Evolutionary conservation across 2,329 filamentous ascomycete species (phyloP).

Genomic region (Phaeophleospora eucalypticola): DNA sequence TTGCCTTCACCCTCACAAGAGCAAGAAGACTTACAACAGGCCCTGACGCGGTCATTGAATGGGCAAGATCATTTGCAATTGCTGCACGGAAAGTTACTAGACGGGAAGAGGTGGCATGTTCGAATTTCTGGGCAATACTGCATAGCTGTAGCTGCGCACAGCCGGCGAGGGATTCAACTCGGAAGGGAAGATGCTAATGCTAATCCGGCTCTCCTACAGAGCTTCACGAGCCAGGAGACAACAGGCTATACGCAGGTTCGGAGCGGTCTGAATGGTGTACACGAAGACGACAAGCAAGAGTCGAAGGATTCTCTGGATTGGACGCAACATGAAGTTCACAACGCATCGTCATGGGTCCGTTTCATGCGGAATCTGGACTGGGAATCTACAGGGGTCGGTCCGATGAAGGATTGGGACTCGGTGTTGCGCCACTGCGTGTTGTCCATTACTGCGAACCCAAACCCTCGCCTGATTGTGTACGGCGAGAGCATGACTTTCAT

Average conservation of each 20-base stretch:
- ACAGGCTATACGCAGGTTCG: background rate
- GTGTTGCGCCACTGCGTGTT: conserved; percentile 23
- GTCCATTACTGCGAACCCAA: conserved; percentile 29
- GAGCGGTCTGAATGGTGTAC: background rate
- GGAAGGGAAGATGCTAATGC: background rate
- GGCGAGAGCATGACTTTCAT: conserved; percentile 32
- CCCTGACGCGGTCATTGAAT: conserved; percentile 4
- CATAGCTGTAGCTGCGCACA: conserved; percentile 8
- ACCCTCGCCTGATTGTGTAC: conserved; percentile 31
- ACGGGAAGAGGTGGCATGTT: conserved; percentile 15
- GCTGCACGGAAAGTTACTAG: conserved; percentile 11
- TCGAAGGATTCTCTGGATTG: conserved; percentile 22
- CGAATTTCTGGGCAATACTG: conserved; percentile 13
- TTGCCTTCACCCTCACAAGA: conserved; percentile 5
- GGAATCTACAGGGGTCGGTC: conserved; percentile 26
- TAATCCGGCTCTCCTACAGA: too few species aligned
- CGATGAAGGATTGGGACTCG: conserved; percentile 26
- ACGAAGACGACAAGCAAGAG: background rate
- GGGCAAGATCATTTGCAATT: background rate
- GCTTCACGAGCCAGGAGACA: background rate
- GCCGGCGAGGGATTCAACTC: background rate
- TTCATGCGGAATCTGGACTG: conserved; percentile 29
- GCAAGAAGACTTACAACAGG: conserved; percentile 9
- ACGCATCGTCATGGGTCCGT: conserved; percentile 22
- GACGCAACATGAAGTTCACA: conserved; percentile 23